These are phyloP conservation scores for Neospermospora avenae DNA, from an alignment of 2,329 filamentous ascomycete genomes.

Conservation along the genomic window DNA sequence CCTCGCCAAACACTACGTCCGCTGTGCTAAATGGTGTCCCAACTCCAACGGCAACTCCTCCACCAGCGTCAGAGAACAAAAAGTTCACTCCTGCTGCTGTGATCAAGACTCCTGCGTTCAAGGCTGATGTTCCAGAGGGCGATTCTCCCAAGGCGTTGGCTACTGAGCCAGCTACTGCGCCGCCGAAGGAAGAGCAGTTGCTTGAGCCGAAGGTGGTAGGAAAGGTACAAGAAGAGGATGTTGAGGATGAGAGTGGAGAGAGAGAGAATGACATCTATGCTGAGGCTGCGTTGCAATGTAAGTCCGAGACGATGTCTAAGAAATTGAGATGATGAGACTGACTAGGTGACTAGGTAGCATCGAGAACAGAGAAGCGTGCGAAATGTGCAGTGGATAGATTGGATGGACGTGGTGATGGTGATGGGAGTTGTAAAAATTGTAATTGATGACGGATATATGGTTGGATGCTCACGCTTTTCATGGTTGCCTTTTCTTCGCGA, in stretches of 20 bases:
- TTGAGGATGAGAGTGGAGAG: constrained; percentile 63
- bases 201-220: constrained; percentile 51
- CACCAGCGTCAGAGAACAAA: constrained; percentile 45
- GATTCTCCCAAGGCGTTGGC: constrained; percentile 76
- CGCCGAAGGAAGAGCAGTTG: constrained; percentile 63
- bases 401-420: too few relatives aligned
- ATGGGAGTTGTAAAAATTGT: constrained; percentile 3
- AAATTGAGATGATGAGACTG: too few relatives aligned
- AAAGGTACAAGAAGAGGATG: constrained; percentile 69
- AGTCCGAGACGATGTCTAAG: too few relatives aligned
- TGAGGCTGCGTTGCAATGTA: constrained; percentile 83
- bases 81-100: constrained; percentile 45
- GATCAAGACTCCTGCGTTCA: constrained; percentile 64
- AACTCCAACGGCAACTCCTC: constrained; percentile 67
- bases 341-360: too few relatives aligned
- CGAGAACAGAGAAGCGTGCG: constrained; percentile 89
- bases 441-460: constrained; percentile 24
- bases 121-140: constrained; percentile 72
- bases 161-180: constrained; percentile 61
- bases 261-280: constrained; percentile 93
- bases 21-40: constrained; percentile 57
- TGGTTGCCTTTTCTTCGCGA: constrained; percentile 15
- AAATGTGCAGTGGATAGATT: constrained; percentile 90
- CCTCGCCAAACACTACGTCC: constrained; percentile 11
- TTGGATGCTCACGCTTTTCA: constrained; percentile 28